Evolutionary conservation across 805 yeast genomes (phyloP), one percentile per base, ranked within the genome.

Genomic region (Schizosaccharomyces lindneri): DNA sequence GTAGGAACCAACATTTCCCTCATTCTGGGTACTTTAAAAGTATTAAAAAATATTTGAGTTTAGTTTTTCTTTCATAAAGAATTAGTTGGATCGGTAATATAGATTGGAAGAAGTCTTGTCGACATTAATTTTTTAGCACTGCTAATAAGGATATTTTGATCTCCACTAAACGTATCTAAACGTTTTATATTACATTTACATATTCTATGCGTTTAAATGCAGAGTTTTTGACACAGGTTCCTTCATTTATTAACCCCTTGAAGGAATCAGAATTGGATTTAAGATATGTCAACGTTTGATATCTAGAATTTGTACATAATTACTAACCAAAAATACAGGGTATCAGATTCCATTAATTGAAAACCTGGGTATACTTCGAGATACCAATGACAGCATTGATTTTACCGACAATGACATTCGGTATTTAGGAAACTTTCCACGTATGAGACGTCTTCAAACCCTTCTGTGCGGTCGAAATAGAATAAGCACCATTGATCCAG

Each of bases 381-480:
- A 76, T 68, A 73, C 67, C 51, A 74, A 71, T 68, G 82, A 76
- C 63, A 79, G 76, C 17, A 71, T 90, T 2, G 97, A 90, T 69
- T 68, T 90, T 41, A 80, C 90, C 0, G 82, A 84, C 67, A 90
- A 90, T 70, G 83, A 80, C 43, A 71, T 90, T n/a, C 70, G 76
- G 0, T 75, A 74, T 2, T 65, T 90, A 5, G 75, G 77, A 17
- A 75, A 73, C 67, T 74, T 79, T 46, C 86, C 83, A 0, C 67
- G 63, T 24, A 67, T 77, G 51, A 60, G 62, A 41, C 76, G 75
- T 48, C 67, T 79, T 61, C 75, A 75, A 55, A 78, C 83, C 0
- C 66, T 90, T 1, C 73, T 88, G 7, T 66, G 82, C 27, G 83
- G 84, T 0, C 77, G 80, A 63, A 90, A 90, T 69, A 72, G 78